Evolutionary conservation across 768 basidiomycete genomes (phyloP).

Genomic region (Naematelia aurantialba): DNA sequence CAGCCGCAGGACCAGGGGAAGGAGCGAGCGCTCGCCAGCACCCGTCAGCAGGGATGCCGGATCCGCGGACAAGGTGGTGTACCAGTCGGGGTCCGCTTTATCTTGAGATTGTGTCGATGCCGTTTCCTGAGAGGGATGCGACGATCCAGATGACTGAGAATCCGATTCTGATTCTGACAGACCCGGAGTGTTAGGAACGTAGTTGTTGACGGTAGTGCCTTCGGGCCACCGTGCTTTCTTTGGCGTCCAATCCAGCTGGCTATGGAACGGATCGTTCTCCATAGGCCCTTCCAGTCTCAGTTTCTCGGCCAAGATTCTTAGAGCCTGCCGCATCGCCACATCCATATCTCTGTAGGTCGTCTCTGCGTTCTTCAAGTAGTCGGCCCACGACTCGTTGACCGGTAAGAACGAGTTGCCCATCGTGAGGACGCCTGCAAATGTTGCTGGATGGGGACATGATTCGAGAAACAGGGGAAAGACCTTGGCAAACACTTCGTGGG

Average conservation of each 20-base stretch:
- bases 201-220: conserved; percentile 1
- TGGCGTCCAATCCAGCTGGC: conserved; percentile 91
- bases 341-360: conserved; percentile 67
- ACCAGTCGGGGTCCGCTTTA: conserved; percentile 17
- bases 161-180: not conserved
- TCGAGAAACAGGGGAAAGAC: conserved; percentile 76
- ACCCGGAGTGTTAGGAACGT: not conserved
- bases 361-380: conserved; percentile 75
- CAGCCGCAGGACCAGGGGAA: conserved; percentile 67
- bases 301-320: conserved; percentile 67
- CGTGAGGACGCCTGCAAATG: conserved; percentile 80
- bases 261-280: conserved; percentile 78
- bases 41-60: conserved; percentile 15
- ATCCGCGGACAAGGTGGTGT: conserved; percentile 9
- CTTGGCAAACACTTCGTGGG: conserved; percentile 71
- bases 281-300: conserved; percentile 55
- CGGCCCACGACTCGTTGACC: conserved; percentile 84
- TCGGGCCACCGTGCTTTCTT: conserved; percentile 55
- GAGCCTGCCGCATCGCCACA: conserved; percentile 59
- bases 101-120: not conserved
- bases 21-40: conserved; percentile 53
- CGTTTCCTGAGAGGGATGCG: not conserved
- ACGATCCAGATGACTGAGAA: not conserved
- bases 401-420: conserved; percentile 92
- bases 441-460: conserved; percentile 85